A percentile compares a stretch with the other conserved stretches of the same genome.
Conservation (phyloP, 2,329 filamentous ascomycete species). For the Alternaria postmessia region DNA sequence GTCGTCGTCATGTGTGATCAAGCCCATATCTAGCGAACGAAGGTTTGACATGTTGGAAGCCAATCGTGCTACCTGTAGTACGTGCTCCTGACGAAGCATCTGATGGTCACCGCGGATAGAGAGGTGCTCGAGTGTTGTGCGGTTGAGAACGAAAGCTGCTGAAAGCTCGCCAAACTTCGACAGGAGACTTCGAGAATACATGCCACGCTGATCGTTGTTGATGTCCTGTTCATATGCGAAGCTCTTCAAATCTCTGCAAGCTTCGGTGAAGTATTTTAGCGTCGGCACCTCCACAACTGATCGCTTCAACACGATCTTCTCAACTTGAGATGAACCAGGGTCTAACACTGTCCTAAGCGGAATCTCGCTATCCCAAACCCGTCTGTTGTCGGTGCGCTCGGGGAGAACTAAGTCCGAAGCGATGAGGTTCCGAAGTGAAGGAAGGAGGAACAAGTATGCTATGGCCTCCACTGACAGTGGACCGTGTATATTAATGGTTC, state of each 20-base stretch:
- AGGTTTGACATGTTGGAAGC: constrained; percentile 5
- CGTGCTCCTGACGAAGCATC: constrained; percentile 7
- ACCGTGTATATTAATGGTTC: constrained; percentile 7
- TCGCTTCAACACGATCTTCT: constrained; percentile 11
- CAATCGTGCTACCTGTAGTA: constrained; percentile 12
- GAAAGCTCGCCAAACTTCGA: constrained; percentile 1
- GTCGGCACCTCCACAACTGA: constrained; percentile 5
- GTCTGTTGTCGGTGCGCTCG: neutral
- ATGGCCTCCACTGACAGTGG: constrained; percentile 10
- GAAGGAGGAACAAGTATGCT: constrained; percentile 13
- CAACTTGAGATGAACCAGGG: neutral
- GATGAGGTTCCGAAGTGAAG: constrained; percentile 5
- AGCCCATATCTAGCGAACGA: constrained; percentile 13
- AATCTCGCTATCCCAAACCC: constrained; percentile 4
- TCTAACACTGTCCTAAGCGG: constrained; percentile 9
- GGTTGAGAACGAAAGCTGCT: neutral
- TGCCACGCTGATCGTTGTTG: constrained; percentile 7
- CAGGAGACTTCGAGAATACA: neutral
- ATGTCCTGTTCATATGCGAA: constrained; percentile 12
- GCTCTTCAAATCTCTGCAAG: constrained; percentile 10
- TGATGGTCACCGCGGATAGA: constrained; percentile 10
- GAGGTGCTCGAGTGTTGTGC: constrained; percentile 5
- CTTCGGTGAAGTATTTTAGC: constrained; percentile 5
- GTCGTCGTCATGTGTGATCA: constrained; percentile 12
- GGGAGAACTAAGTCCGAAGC: constrained; percentile 4